phyloP scores from a whole-genome alignment of 768 basidiomycete genomes.

The Termitomyces sp. region DNA sequence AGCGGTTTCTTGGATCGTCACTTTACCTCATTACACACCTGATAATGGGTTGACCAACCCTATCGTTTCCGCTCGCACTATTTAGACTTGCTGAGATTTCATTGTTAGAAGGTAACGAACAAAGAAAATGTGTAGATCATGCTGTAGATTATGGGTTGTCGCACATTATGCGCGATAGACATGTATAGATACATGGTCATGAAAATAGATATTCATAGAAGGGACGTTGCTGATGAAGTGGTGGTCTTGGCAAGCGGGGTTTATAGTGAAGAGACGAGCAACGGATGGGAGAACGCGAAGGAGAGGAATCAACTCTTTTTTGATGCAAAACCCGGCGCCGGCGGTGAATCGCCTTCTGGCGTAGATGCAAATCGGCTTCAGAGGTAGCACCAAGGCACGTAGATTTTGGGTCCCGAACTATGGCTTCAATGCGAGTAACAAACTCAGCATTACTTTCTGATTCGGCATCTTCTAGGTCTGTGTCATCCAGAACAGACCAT shows the following conservation, averaged over 20 bases:
- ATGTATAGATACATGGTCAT: constrained; percentile 13
- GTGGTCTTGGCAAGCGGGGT: constrained; percentile 3
- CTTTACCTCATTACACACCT: constrained; percentile 24
- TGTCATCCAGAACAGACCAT: constrained; percentile 32
- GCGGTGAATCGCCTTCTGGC: constrained; percentile 25
- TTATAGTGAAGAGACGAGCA: constrained; percentile 18
- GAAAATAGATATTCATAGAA: constrained; percentile 45
- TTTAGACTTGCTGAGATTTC: constrained; percentile 6
- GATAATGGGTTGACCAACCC: constrained; percentile 19
- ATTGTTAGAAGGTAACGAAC: background rate
- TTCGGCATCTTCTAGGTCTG: constrained; percentile 26
- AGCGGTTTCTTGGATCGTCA: constrained; percentile 28
- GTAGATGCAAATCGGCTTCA: constrained; percentile 26
- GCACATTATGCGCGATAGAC: background rate
- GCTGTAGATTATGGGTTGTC: background rate
- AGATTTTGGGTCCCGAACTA: constrained; percentile 23
- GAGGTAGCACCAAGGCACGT: constrained; percentile 9
- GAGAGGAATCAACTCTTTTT: constrained; percentile 40
- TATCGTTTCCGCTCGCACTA: constrained; percentile 2
- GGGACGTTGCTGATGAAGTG: constrained; percentile 15
- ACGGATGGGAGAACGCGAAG: constrained; percentile 40
- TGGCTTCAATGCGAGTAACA: constrained; percentile 26
- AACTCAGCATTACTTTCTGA: constrained; percentile 23
- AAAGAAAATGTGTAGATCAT: background rate
- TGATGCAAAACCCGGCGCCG: constrained; percentile 25